Evolutionary conservation across 305 asterid genomes (phyloP), one percentile per base, ranked within the genome.

Genomic region (Nicotiana rustica): DNA sequence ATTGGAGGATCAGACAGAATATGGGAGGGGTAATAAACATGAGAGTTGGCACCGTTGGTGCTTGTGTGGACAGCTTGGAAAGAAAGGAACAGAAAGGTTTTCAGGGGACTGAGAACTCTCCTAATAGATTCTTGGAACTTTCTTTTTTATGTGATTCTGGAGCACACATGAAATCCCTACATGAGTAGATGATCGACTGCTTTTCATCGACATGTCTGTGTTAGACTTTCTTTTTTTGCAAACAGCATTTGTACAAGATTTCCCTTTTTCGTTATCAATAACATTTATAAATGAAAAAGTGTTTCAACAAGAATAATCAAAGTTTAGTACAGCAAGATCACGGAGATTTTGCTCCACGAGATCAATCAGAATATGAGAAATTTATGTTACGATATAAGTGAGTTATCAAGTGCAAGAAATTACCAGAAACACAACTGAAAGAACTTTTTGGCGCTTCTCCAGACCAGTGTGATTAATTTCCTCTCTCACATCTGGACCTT

Each of bases 391-490:
- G 10, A 31, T n/a, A 31, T 55, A 55, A 49, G 17, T 44, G 19
- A 52, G 80, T 31, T 4, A 2, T 41, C 29, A 41, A 64, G 67
- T 25, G 38, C 68, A 82, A 78, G 86, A 59, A 67, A 73, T 87
- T 88, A 96, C 99, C 95, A 93, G 88, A 87, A 94, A 93, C 80
- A 82, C 97, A 83, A 93, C 99, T 25, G 99, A 94, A 68, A 96
- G 98, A 86, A 90, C 90, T 87, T 93, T 95, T 81, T 96, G 97
- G 83, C 88, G 93, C 88, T 88, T 96, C 82, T 84, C 93, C 85
- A 96, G 86, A 47, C 97, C 96, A 3, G 91, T 82, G 85, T 91
- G 95, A 47, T 85, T 91, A 86, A 87, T 84, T 80, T 89, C 93
- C 67, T 91, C 93, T 21, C 81, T 85, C 31, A 89, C 84, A 10